These are phyloP conservation scores for Halocafeteria seosinensis DNA, from an alignment of 108 stramenopile genomes.

Conservation along the genomic window DNA sequence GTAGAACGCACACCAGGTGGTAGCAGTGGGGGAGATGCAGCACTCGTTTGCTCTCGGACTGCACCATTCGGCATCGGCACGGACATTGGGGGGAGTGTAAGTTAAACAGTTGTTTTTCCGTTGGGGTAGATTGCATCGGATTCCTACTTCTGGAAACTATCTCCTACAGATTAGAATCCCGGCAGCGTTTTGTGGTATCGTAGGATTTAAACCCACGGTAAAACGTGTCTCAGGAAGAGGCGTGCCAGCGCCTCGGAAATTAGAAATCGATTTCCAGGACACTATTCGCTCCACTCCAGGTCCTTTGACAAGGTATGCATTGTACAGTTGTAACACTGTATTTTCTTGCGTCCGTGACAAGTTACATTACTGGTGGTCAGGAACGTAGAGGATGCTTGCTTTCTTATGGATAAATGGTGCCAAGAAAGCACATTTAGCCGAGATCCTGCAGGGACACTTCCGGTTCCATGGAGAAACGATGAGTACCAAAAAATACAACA, in stretches of 20 bases:
- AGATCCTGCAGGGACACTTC: not conserved
- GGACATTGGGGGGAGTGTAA: constrained; percentile 35
- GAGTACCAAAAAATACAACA: not conserved
- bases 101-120: too few relatives aligned
- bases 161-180: constrained; percentile 33
- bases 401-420: not conserved
- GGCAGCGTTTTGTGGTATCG: constrained; percentile 22
- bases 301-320: constrained; percentile 2
- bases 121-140: too few relatives aligned
- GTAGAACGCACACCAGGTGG: constrained; percentile 26
- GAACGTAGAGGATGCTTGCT: not conserved
- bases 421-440: not conserved
- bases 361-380: not conserved
- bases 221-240: constrained; percentile 4
- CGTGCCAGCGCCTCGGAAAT: not conserved
- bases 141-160: too few relatives aligned
- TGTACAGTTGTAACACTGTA: constrained; percentile 1
- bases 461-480: not conserved
- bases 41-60: constrained; percentile 17
- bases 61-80: constrained; percentile 26
- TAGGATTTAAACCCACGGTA: constrained; percentile 32
- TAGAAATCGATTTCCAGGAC: not conserved
- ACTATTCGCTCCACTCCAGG: not conserved
- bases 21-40: constrained; percentile 30
- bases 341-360: not conserved